Evolutionary conservation across 495 filamentous ascomycete species (phyloP).

Genomic region (Corynascus novoguineensis): DNA sequence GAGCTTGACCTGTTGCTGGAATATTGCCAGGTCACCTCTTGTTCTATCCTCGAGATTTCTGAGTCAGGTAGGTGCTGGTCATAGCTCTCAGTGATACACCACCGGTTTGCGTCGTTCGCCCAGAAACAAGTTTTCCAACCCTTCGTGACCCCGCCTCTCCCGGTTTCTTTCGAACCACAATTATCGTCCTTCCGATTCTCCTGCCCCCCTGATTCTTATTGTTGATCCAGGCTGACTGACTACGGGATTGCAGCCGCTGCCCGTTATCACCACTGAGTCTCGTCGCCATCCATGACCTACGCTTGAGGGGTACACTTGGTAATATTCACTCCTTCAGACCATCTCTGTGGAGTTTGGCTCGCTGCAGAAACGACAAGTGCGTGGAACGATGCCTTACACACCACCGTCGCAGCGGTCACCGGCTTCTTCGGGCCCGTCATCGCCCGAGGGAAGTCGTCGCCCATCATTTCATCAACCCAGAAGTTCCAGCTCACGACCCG

Average conservation of each 20-base stretch:
- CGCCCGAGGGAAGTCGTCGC: conserved; percentile 55
- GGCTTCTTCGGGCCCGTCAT: conserved; percentile 60
- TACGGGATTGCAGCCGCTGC: conserved; percentile 3
- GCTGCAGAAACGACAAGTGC: background rate
- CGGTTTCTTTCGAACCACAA: background rate
- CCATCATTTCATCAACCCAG: conserved; percentile 46
- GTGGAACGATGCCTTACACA: conserved; percentile 82
- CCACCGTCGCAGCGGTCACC: conserved; percentile 78
- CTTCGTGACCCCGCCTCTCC: background rate
- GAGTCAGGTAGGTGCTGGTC: conserved; percentile 17
- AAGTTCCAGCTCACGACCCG: conserved; percentile 44
- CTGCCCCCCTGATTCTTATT: background rate
- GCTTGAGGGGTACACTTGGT: conserved; percentile 5
- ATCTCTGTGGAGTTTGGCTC: conserved; percentile 2
- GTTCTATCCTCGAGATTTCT: conserved; percentile 11
- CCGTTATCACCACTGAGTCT: conserved; percentile 3
- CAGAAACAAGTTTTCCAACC: background rate
- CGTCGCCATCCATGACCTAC: conserved; percentile 21
- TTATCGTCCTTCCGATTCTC: background rate
- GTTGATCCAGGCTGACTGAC: conserved; percentile 11
- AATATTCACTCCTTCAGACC: background rate
- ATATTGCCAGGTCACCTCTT: conserved; percentile 34
- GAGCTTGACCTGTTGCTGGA: conserved; percentile 35
- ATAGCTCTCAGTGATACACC: conserved; percentile 3
- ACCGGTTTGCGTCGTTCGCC: conserved; percentile 1